Conservation (phyloP, 148 eudicot species). For the Selenicereus undatus region DNA sequence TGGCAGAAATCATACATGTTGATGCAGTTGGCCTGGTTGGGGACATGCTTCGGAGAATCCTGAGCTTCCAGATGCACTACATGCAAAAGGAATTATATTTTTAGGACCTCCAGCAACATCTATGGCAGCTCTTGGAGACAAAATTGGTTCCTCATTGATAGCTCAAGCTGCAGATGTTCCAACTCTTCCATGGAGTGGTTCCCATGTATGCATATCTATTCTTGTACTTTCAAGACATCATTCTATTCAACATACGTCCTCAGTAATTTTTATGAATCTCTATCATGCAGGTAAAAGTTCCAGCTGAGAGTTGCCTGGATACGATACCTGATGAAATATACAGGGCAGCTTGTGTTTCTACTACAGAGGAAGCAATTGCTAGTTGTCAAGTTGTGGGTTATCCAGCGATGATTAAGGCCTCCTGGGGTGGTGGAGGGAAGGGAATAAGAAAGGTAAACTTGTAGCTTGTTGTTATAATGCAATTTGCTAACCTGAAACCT, state of each 20-base stretch:
- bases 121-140: slow-evolving; percentile 94
- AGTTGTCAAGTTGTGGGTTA: slow-evolving; percentile 92
- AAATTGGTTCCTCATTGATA: slow-evolving; percentile 91
- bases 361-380: slow-evolving; percentile 88
- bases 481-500: background rate
- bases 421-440: slow-evolving; percentile 99
- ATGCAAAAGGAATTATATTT: slow-evolving; percentile 82
- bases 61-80: slow-evolving; percentile 89
- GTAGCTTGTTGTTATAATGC: background rate
- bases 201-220: slow-evolving; percentile 54
- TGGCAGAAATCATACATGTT: slow-evolving; percentile 91
- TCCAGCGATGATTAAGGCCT: slow-evolving; percentile 98
- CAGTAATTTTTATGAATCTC: background rate
- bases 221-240: background rate
- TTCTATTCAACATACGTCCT: background rate
- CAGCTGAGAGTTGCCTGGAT: slow-evolving; percentile 63
- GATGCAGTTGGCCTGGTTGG: slow-evolving; percentile 99
- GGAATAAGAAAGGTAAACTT: slow-evolving; percentile 92
- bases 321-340: slow-evolving; percentile 80
- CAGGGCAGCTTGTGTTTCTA: slow-evolving; percentile 74
- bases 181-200: slow-evolving; percentile 98
- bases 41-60: slow-evolving; percentile 99
- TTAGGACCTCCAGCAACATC: slow-evolving; percentile 88
- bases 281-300: slow-evolving; percentile 65
- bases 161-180: slow-evolving; percentile 98